phyloP scores from a whole-genome alignment of 78 protist species.

The Goniomonas avonlea region DNA sequence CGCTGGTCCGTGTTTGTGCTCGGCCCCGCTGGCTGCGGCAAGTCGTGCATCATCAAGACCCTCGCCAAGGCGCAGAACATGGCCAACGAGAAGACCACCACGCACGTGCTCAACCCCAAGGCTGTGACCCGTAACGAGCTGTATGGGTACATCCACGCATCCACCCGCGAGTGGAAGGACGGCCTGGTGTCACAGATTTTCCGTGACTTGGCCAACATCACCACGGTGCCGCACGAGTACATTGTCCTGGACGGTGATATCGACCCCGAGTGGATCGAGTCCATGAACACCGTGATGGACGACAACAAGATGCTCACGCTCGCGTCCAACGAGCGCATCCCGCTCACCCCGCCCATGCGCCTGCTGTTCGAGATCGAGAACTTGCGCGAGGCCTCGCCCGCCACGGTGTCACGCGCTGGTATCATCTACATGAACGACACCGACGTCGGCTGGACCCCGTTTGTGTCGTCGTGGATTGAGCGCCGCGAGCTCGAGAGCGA shows the following conservation, averaged over 20 bases:
- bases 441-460: constrained; percentile 80
- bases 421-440: constrained; percentile 66
- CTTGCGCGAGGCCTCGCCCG: constrained; percentile 74
- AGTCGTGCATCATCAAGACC: constrained; percentile 53
- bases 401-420: constrained; percentile 90
- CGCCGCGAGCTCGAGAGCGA: constrained; percentile 4
- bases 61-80: constrained; percentile 28
- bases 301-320: constrained; percentile 86
- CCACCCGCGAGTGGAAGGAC: constrained; percentile 74
- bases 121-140: constrained; percentile 70
- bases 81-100: neutral
- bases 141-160: constrained; percentile 63
- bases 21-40: constrained; percentile 74
- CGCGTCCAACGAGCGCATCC: constrained; percentile 81
- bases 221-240: constrained; percentile 47
- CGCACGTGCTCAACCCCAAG: constrained; percentile 61
- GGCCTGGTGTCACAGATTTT: constrained; percentile 70
- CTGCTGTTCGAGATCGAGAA: constrained; percentile 71
- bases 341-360: constrained; percentile 68
- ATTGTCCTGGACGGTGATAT: constrained; percentile 80
- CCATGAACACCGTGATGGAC: constrained; percentile 87
- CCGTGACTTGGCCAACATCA: constrained; percentile 48
- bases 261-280: constrained; percentile 67
- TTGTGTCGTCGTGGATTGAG: constrained; percentile 58
- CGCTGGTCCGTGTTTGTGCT: constrained; percentile 73